Conservation (phyloP, 129 eudicot genomes). For the Pulicaria dysenterica region DNA sequence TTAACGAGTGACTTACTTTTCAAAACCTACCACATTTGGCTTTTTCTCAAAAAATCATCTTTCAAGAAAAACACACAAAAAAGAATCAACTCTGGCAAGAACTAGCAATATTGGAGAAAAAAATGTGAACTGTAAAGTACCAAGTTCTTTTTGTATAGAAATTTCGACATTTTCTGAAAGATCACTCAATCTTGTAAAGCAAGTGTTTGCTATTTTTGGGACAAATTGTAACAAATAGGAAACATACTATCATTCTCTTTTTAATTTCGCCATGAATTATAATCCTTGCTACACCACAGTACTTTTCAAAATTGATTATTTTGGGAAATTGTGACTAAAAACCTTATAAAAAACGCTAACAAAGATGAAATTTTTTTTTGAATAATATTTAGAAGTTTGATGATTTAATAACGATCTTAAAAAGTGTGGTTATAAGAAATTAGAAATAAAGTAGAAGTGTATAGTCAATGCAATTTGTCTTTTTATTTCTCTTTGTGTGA, state of each 20-base stretch:
- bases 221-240: background rate
- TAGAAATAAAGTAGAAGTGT: background rate
- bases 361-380: background rate
- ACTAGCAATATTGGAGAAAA: background rate
- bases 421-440: background rate
- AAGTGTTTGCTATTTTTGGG: background rate
- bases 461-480: background rate
- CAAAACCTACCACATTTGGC: background rate
- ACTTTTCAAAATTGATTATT: constrained; percentile 5
- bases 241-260: background rate
- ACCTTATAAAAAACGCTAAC: background rate
- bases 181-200: background rate
- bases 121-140: background rate
- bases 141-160: background rate
- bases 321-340: background rate
- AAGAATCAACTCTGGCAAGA: background rate
- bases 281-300: background rate
- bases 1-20: background rate
- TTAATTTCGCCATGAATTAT: background rate
- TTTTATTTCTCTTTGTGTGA: background rate
- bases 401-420: background rate
- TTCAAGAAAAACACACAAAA: background rate
- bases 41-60: background rate
- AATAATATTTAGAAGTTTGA: background rate
- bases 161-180: background rate